These are phyloP conservation scores for Corylus americana DNA, from an alignment of 306 rosid genomes.

Conservation along the genomic window DNA sequence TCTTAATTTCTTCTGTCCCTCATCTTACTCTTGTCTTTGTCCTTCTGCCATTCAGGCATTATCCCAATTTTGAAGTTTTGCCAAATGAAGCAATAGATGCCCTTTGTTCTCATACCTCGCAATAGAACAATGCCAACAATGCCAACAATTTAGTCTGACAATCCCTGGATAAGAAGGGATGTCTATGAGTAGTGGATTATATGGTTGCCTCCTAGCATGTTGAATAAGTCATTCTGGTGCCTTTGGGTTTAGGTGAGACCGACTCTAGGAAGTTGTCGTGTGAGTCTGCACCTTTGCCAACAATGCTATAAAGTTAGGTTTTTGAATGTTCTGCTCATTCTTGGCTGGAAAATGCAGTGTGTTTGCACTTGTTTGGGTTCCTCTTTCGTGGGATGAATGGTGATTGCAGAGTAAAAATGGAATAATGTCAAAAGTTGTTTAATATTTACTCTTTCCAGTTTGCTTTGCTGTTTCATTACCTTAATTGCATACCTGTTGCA, in stretches of 20 bases:
- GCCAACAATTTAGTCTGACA: neutral
- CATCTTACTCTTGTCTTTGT: neutral
- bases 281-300: neutral
- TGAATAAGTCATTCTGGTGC: neutral
- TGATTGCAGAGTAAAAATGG: neutral
- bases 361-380: neutral
- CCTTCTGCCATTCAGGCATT: neutral
- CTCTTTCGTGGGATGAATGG: neutral
- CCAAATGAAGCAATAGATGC: neutral
- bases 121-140: neutral
- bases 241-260: neutral
- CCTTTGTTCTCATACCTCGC: neutral
- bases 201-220: neutral
- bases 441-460: neutral
- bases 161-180: neutral
- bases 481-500: slow-evolving; percentile 12
- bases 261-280: neutral
- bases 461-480: slow-evolving; percentile 2
- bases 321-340: neutral
- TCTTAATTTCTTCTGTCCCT: neutral
- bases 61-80: neutral
- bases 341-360: neutral
- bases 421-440: neutral
- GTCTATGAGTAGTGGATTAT: neutral
- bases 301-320: neutral